Conservation (phyloP, 768 basidiomycete genomes). For the Agaricus bisporus region DNA sequence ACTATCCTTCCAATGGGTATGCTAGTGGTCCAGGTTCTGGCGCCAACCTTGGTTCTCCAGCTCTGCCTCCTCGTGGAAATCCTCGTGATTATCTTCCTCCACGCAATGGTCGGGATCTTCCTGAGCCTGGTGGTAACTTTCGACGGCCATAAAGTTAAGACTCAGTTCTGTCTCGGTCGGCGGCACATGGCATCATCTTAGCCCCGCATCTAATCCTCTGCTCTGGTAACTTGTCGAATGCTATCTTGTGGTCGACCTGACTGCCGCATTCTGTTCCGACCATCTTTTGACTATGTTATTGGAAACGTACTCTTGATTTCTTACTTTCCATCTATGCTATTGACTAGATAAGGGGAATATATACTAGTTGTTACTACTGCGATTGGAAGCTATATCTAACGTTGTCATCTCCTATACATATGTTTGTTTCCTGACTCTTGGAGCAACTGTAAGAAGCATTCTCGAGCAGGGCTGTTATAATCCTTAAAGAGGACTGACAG, state of each 20-base stretch:
- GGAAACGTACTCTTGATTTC: constrained; percentile 5
- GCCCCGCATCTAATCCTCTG: constrained; percentile 1
- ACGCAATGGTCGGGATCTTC: constrained; percentile 40
- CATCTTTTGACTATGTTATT: constrained; percentile 7
- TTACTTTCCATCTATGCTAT: neutral
- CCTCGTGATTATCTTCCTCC: constrained; percentile 43
- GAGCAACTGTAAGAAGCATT: constrained; percentile 45
- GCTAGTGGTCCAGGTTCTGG: constrained; percentile 13
- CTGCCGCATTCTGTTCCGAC: neutral
- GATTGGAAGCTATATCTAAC: constrained; percentile 9
- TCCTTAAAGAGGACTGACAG: neutral
- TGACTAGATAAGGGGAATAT: constrained; percentile 10
- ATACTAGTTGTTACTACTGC: neutral
- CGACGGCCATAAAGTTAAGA: constrained; percentile 28
- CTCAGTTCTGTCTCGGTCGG: neutral
- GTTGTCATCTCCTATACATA: constrained; percentile 37
- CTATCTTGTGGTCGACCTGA: neutral
- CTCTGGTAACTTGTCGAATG: constrained; percentile 3
- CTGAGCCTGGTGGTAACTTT: constrained; percentile 33
- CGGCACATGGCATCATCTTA: neutral
- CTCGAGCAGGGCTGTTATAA: constrained; percentile 48
- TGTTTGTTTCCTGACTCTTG: constrained; percentile 54
- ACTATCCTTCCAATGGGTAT: constrained; percentile 52
- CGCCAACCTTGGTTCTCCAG: constrained; percentile 4
- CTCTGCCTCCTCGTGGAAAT: constrained; percentile 9